Conservation (phyloP, 139 green algal species). For the Penium margaritaceum region DNA sequence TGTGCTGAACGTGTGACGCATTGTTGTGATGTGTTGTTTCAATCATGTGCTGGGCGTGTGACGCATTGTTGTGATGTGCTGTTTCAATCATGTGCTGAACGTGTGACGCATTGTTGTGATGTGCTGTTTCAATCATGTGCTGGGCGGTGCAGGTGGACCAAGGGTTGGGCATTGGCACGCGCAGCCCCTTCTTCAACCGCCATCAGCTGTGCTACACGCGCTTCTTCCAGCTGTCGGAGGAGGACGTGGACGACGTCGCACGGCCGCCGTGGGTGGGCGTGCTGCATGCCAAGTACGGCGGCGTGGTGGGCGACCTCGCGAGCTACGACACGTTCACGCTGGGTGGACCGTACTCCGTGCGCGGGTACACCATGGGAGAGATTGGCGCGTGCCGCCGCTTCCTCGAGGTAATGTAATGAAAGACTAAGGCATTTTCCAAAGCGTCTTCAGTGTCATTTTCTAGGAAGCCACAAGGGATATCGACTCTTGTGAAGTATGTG, state of each 20-base stretch:
- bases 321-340: constrained; percentile 88
- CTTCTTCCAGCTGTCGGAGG: constrained; percentile 59
- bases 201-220: constrained; percentile 33
- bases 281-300: constrained; percentile 60
- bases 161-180: constrained; percentile 63
- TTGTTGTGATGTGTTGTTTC: too few species aligned
- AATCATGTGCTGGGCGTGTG: neutral
- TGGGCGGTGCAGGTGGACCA: constrained; percentile 78
- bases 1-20: too few species aligned
- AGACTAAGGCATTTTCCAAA: neutral
- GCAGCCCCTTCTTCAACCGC: constrained; percentile 68
- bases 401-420: constrained; percentile 19
- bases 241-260: too few species aligned
- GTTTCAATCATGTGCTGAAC: neutral
- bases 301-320: constrained; percentile 75
- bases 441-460: neutral
- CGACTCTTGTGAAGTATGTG: neutral
- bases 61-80: too few species aligned
- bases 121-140: too few species aligned
- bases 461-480: neutral
- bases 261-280: constrained; percentile 55
- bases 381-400: constrained; percentile 49
- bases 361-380: constrained; percentile 88
- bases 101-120: neutral
- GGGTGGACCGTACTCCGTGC: constrained; percentile 85